Conservation (phyloP, 169 alveolate genomes). For the Theileria orientalis region DNA sequence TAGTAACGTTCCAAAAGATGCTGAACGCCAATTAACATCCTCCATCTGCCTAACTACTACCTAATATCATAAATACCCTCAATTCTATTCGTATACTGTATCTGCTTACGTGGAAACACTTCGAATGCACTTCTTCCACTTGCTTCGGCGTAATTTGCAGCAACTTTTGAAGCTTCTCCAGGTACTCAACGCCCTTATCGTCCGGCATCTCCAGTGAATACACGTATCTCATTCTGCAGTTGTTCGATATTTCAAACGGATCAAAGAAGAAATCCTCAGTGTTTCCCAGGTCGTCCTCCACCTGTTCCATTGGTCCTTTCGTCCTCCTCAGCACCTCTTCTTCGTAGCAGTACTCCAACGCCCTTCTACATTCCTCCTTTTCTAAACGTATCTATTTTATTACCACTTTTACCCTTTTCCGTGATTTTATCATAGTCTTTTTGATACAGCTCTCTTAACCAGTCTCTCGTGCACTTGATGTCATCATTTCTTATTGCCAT, state of each 20-base stretch:
- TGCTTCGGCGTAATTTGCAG: conserved; percentile 23
- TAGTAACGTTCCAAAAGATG: neutral
- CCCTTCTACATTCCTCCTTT: conserved; percentile 11
- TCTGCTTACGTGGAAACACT: conserved; percentile 29
- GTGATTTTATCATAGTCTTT: no score
- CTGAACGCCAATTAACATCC: neutral
- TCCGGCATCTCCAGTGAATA: conserved; percentile 26
- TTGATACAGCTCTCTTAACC: conserved; percentile 11
- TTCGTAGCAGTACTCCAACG: conserved; percentile 23
- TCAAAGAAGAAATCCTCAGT: conserved; percentile 31
- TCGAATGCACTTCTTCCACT: conserved; percentile 32
- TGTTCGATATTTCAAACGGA: conserved; percentile 43
- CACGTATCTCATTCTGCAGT: conserved; percentile 34
- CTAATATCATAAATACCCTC: neutral
- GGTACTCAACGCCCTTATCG: conserved; percentile 25
- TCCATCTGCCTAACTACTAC: no score
- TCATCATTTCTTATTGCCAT: conserved; percentile 41
- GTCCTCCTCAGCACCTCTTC: conserved; percentile 50
- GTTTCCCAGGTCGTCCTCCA: conserved; percentile 53
- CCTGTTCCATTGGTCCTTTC: conserved; percentile 29
- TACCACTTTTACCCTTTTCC: no score
- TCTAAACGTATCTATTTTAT: conserved; percentile 21
- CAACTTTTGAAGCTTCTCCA: conserved; percentile 36
- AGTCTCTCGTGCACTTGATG: conserved; percentile 6
- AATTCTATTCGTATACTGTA: no score